Percentiles rank a stretch among this genome's conserved stretches.
phyloP scores from a whole-genome alignment of 2,329 filamentous ascomycete genomes.

The Diaporthe sp. region DNA sequence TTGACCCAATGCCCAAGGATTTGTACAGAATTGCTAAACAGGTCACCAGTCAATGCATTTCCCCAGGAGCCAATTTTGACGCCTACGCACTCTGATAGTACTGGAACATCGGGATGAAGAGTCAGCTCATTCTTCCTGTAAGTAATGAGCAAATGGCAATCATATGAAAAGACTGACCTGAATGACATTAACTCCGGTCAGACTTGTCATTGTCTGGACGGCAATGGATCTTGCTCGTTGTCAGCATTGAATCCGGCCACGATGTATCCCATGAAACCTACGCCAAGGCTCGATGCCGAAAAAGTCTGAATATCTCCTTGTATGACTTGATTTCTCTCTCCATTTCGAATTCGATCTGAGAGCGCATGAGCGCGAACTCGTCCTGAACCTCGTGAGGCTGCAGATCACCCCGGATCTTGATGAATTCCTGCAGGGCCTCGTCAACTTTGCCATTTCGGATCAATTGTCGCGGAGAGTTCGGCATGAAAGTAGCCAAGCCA shows the following conservation, averaged over 20 bases:
- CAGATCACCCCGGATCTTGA: conserved; percentile 58
- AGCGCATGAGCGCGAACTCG: conserved; percentile 65
- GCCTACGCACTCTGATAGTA: conserved; percentile 37
- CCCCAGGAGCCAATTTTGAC: not conserved
- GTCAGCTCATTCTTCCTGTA: conserved; percentile 38
- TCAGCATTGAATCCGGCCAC: not conserved
- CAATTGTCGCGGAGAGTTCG: conserved; percentile 63
- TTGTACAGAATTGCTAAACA: conserved; percentile 61
- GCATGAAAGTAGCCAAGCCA: conserved; percentile 66
- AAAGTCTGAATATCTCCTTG: conserved; percentile 62
- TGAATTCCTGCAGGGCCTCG: conserved; percentile 58
- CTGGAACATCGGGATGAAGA: not conserved
- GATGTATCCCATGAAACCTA: conserved; percentile 42
- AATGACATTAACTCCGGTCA: conserved; percentile 69
- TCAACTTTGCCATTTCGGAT: conserved; percentile 61
- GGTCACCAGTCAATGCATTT: not conserved
- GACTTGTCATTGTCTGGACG: conserved; percentile 66
- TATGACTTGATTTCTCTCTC: conserved; percentile 63
- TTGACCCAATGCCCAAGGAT: conserved; percentile 60
- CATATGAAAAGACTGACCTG: conserved; percentile 39
- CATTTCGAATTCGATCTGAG: conserved; percentile 67
- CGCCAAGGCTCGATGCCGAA: conserved; percentile 61
- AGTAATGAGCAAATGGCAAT: fast-evolving
- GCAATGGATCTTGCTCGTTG: conserved; percentile 51
- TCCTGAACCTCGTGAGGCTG: conserved; percentile 54